phyloP scores from a whole-genome alignment of 129 eudicot species.

The Heracleum sosnowskyi region DNA sequence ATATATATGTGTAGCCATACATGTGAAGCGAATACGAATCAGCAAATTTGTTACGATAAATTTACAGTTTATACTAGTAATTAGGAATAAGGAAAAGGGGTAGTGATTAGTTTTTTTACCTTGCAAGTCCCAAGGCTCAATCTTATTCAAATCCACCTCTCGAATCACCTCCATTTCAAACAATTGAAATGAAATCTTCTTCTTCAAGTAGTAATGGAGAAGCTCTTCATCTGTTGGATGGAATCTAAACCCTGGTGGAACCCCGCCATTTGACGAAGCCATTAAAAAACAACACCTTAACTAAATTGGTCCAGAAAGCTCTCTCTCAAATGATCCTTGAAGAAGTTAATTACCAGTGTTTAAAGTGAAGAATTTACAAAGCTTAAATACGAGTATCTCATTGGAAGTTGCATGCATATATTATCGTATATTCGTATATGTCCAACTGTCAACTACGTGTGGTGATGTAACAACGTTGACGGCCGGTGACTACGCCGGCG shows the following conservation, averaged over 20 bases:
- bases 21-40: no score
- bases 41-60: no score
- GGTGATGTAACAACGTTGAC: slow-evolving; percentile 50
- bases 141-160: slow-evolving; percentile 86
- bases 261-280: slow-evolving; percentile 65
- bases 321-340: neutral
- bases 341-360: neutral
- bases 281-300: slow-evolving; percentile 5
- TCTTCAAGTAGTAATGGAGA: slow-evolving; percentile 87
- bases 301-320: neutral
- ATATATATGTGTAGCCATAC: no score
- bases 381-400: slow-evolving; percentile 3
- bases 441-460: slow-evolving; percentile 28
- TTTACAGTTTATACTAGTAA: no score
- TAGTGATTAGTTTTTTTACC: slow-evolving; percentile 29
- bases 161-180: slow-evolving; percentile 92
- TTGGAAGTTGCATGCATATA: neutral
- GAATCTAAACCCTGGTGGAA: slow-evolving; percentile 93
- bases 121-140: slow-evolving; percentile 98
- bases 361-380: neutral
- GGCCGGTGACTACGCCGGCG: slow-evolving; percentile 88
- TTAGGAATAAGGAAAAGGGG: no score
- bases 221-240: slow-evolving; percentile 98
- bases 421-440: neutral
- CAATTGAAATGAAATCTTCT: slow-evolving; percentile 64